phyloP scores from a whole-genome alignment of 2,329 filamentous ascomycete genomes.

The Zymoseptoria tritici region DNA sequence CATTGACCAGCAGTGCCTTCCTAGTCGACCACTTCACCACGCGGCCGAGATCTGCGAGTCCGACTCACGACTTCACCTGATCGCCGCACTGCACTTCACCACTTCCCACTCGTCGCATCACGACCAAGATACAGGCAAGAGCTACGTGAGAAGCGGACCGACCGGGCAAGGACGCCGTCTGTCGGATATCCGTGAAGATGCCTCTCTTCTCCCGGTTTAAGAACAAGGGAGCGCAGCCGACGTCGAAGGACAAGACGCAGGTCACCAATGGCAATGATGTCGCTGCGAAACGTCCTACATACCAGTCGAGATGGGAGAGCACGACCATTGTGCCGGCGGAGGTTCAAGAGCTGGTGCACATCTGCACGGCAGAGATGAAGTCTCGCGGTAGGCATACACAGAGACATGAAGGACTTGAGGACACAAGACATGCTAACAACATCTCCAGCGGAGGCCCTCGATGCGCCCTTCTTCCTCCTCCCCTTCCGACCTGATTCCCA shows the following conservation, averaged over 20 bases:
- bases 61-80: not conserved
- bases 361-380: conserved; percentile 87
- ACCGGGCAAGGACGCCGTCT: not conserved
- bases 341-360: conserved; percentile 75
- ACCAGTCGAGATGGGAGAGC: conserved; percentile 79
- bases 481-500: conserved; percentile 92
- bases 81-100: not conserved
- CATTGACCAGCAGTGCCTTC: not conserved
- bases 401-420: not conserved
- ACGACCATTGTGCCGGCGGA: conserved; percentile 80
- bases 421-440: not conserved
- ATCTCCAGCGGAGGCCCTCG: conserved; percentile 56
- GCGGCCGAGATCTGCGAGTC: not conserved
- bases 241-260: conserved; percentile 52
- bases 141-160: not conserved
- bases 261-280: conserved; percentile 25
- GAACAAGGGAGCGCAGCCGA: conserved; percentile 59
- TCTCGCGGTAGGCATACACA: conserved; percentile 64
- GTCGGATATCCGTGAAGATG: conserved; percentile 31
- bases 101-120: not conserved
- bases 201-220: conserved; percentile 60
- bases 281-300: conserved; percentile 59
- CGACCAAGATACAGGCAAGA: not conserved
- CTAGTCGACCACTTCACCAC: not conserved
- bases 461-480: conserved; percentile 85